These are phyloP conservation scores for Phaeotremella skinneri DNA, from an alignment of 768 basidiomycete species.

Conservation along the genomic window DNA sequence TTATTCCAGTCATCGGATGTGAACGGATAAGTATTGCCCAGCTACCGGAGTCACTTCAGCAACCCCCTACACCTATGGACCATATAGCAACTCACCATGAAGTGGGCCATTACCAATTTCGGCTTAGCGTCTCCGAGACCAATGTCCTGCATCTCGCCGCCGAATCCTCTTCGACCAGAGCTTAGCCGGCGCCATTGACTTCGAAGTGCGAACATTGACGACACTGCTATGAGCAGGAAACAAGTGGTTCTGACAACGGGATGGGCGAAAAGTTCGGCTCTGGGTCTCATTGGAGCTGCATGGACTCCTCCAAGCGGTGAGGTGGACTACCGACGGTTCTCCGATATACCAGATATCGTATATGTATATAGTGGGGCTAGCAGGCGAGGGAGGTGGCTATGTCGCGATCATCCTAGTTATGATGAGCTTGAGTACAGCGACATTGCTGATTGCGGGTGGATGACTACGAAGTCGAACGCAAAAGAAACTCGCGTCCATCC, in stretches of 20 bases:
- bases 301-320: not conserved
- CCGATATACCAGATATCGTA: too few relatives aligned
- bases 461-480: too few relatives aligned
- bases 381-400: too few relatives aligned
- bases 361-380: too few relatives aligned
- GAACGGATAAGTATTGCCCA: constrained; percentile 51
- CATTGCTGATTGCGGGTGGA: too few relatives aligned
- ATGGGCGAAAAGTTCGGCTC: constrained; percentile 1
- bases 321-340: too few relatives aligned
- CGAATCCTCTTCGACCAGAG: not conserved
- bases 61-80: not conserved
- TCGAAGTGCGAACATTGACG: constrained; percentile 10
- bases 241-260: constrained; percentile 17
- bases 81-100: constrained; percentile 46
- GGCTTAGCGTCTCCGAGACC: not conserved
- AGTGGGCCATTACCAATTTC: constrained; percentile 48
- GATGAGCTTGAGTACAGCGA: too few relatives aligned
- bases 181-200: constrained; percentile 10
- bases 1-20: constrained; percentile 36
- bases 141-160: not conserved
- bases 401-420: too few relatives aligned
- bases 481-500: too few relatives aligned
- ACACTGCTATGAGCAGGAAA: not conserved
- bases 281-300: not conserved
- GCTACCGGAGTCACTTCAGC: constrained; percentile 24